A percentile compares a stretch with the other conserved stretches of the same genome.
phyloP scores from a whole-genome alignment of 805 yeast genomes.

The Candida coquimbonensis region DNA sequence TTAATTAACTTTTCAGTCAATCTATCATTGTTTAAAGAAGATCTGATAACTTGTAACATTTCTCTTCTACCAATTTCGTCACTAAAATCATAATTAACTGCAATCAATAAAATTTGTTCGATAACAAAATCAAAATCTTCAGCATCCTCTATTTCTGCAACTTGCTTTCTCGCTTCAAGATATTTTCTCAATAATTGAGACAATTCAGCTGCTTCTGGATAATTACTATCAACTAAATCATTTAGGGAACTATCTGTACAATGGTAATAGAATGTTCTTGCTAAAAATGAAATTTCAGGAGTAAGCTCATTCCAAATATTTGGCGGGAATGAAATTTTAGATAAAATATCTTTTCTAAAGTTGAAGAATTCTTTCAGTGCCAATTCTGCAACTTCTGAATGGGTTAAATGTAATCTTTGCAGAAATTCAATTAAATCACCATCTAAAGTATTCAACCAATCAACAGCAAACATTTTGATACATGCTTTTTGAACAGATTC shows the following conservation, averaged over 20 bases:
- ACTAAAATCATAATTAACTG: constrained; percentile 71
- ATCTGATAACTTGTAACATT: constrained; percentile 53
- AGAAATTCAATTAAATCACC: constrained; percentile 68
- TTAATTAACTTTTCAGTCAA: constrained; percentile 48
- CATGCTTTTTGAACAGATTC: constrained; percentile 67
- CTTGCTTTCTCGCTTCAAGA: constrained; percentile 38
- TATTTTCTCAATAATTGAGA: constrained; percentile 54
- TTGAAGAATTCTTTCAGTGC: constrained; percentile 62
- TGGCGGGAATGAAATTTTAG: constrained; percentile 52
- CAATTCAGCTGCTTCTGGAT: constrained; percentile 74
- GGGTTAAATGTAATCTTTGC: constrained; percentile 64
- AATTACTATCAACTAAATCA: constrained; percentile 55
- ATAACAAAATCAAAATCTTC: constrained; percentile 65
- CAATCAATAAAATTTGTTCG: constrained; percentile 61
- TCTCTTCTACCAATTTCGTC: constrained; percentile 88
- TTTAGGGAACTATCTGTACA: constrained; percentile 48
- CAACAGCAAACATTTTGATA: constrained; percentile 53
- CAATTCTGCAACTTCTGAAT: constrained; percentile 56
- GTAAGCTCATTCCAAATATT: constrained; percentile 64
- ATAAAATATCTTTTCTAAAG: constrained; percentile 53
- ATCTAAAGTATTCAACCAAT: constrained; percentile 66
- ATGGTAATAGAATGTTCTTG: constrained; percentile 57
- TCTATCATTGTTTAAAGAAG: constrained; percentile 50
- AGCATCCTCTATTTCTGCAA: constrained; percentile 31
- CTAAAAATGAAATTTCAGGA: constrained; percentile 67